Evolutionary conservation across 805 yeast species (phyloP), one percentile per base, ranked within the genome.

Genomic region (Torulaspora franciscae): DNA sequence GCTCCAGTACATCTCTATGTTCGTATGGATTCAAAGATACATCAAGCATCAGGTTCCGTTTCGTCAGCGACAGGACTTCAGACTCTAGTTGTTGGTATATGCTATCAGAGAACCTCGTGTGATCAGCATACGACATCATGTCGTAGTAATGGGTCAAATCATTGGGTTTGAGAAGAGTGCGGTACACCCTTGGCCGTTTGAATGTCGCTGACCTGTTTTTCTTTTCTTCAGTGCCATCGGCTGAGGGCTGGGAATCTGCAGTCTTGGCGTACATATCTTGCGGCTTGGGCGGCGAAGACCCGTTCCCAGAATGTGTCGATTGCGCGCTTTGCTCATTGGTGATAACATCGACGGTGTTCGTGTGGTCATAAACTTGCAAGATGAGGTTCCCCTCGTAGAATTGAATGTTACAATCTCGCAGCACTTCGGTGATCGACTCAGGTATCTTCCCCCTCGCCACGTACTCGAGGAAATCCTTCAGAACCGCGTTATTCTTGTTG

Each of bases 371-470:
- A n/a, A 91, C 83, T 59, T 87, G 87, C 39, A 91, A 65, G 11
- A 91, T 85, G 32, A 91, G 70, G 62, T 95, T 86, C 0, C 97
- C 97, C 60, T 93, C 97, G 62, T 87, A 91, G 43, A 88, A 77
- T 48, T 79, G 78, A 27, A 90, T 78, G 14, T 90, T 84, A 29
- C 91, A 86, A 62, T 91, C 98, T 57, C 85, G 80, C 36, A 93
- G 73, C 7, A 91, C 85, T 66, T 93, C 98, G 54, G 89, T 80
- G 60, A 91, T 80, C 10, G 95, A 87, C 32, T 87, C 85, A 1
- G 97, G 96, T 10, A 91, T 86, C 56, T 81, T 83, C 41, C 91
- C 95, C 44, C 77, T 71, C 11, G 89, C 82, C 8, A 91, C 84
- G 58, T 81, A 85, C 51, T 82, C 80, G 48, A 91, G 68, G 56